These are phyloP conservation scores for Erythrophleum ivorense DNA, from an alignment of 331 rosid genomes.

Conservation along the genomic window DNA sequence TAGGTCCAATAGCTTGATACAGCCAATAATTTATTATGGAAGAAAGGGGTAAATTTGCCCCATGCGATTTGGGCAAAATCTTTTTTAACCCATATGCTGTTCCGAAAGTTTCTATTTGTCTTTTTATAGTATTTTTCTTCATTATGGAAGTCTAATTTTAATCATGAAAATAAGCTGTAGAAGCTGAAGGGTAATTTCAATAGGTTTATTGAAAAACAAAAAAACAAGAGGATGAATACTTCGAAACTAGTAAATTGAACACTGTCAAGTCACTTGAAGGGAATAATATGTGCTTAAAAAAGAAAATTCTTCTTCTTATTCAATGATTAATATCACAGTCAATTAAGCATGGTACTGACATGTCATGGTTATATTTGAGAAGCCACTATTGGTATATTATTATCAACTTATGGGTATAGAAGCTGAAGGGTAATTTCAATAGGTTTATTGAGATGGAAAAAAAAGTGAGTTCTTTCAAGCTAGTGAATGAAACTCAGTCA, in stretches of 20 bases:
- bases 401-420: not conserved
- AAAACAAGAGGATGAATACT: not conserved
- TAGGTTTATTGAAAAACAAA: not conserved
- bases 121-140: not conserved
- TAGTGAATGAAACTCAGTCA: not conserved
- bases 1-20: not conserved
- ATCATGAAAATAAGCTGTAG: not conserved
- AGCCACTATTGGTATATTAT: not conserved
- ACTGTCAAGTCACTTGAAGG: not conserved
- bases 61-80: not conserved
- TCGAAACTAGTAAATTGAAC: not conserved
- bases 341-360: not conserved
- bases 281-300: constrained; percentile 6
- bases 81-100: not conserved
- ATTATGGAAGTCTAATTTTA: not conserved
- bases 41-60: not conserved
- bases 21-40: not conserved
- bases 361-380: not conserved
- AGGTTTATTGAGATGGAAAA: not conserved
- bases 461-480: not conserved
- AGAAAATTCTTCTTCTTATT: not conserved
- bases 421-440: not conserved
- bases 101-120: not conserved
- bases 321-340: not conserved
- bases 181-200: not conserved